Evolutionary conservation across 164 flowering plant genomes (phyloP).

Genomic region (Malania oleifera): DNA sequence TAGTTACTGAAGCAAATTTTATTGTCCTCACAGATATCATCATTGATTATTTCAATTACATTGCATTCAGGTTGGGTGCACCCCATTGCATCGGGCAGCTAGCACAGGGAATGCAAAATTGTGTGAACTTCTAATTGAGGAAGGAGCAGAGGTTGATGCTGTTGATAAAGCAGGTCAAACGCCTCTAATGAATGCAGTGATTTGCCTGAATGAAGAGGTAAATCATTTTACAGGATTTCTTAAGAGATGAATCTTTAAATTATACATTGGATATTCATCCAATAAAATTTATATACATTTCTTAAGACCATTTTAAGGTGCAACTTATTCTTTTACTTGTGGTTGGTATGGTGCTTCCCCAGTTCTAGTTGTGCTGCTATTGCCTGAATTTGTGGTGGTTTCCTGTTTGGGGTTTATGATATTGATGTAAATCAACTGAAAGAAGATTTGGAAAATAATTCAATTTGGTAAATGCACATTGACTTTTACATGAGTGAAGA

Average conservation of each 20-base stretch:
- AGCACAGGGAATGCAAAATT: slow-evolving; percentile 69
- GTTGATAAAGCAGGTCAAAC: slow-evolving; percentile 80
- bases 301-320: too few species aligned
- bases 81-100: slow-evolving; percentile 96
- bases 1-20: not conserved
- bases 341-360: too few species aligned
- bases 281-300: too few species aligned
- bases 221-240: not conserved
- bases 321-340: not conserved
- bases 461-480: too few species aligned
- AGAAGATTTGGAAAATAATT: too few species aligned
- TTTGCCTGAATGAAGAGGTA: slow-evolving; percentile 79
- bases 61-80: slow-evolving; percentile 76
- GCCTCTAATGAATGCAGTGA: slow-evolving; percentile 88
- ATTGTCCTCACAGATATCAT: not conserved
- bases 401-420: too few species aligned
- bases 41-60: not conserved
- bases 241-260: not conserved
- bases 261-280: not conserved
- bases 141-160: slow-evolving; percentile 92
- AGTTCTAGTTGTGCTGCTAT: too few species aligned
- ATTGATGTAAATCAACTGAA: too few species aligned
- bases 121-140: slow-evolving; percentile 88
- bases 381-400: too few species aligned
- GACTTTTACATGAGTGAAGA: too few species aligned